phyloP scores from a whole-genome alignment of 805 yeast genomes.

The Yamadazyma kitorensis region DNA sequence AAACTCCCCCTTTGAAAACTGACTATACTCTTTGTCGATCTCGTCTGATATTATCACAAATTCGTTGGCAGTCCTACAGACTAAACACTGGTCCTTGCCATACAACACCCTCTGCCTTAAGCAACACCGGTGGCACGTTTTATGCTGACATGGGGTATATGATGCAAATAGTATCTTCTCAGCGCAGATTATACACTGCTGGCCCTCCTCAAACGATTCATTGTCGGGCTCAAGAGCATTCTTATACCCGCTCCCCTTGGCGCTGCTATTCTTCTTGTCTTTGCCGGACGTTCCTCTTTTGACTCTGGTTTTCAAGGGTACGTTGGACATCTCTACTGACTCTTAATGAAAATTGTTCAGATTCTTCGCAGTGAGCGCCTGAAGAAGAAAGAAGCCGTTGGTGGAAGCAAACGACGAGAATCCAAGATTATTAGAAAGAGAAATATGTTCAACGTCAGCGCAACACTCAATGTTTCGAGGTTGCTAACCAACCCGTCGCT shows the following conservation, averaged over 20 bases:
- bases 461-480: slow-evolving; percentile 65
- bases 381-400: too few relatives aligned
- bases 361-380: too few relatives aligned
- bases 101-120: slow-evolving; percentile 81
- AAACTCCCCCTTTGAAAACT: slow-evolving; percentile 30
- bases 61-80: slow-evolving; percentile 74
- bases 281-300: not conserved
- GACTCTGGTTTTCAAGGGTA: slow-evolving; percentile 1
- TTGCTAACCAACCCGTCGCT: slow-evolving; percentile 62
- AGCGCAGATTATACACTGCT: slow-evolving; percentile 81
- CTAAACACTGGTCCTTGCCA: slow-evolving; percentile 69
- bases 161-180: slow-evolving; percentile 63
- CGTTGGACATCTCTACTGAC: not conserved
- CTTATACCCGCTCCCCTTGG: not conserved
- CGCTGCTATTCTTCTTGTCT: not conserved
- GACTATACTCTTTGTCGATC: slow-evolving; percentile 31
- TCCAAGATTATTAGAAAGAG: not conserved
- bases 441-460: slow-evolving; percentile 63
- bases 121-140: slow-evolving; percentile 77
- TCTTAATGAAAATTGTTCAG: too few relatives aligned
- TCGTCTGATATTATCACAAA: slow-evolving; percentile 57
- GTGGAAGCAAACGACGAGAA: too few relatives aligned
- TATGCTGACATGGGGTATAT: slow-evolving; percentile 79
- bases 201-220: slow-evolving; percentile 29
- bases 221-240: slow-evolving; percentile 1